Conservation (phyloP, 805 yeast genomes). For the Yarrowia sp. region DNA sequence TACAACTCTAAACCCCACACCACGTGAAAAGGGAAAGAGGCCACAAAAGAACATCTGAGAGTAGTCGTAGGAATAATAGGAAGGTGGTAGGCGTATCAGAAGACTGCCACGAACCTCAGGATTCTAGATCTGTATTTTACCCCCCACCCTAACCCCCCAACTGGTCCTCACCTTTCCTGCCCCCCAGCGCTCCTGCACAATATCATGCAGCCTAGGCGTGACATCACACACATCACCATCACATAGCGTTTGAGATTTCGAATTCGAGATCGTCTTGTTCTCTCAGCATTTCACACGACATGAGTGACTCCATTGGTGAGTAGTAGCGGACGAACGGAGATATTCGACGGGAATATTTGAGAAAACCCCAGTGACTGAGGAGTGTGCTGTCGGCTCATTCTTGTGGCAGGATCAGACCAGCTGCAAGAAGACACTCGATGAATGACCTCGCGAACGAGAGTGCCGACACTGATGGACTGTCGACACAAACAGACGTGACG, state of each 20-base stretch:
- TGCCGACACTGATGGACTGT: no score
- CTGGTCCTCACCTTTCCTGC: no score
- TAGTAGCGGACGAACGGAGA: not conserved
- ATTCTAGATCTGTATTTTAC: no score
- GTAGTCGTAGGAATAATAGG: not conserved
- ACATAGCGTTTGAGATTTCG: not conserved
- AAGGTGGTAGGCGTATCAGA: not conserved
- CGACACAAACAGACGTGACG: no score
- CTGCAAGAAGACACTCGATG: no score
- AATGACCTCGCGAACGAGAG: no score
- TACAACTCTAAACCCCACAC: conserved; percentile 17
- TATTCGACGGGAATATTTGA: no score
- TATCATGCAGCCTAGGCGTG: not conserved
- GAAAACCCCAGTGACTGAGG: no score
- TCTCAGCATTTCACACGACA: conserved; percentile 3
- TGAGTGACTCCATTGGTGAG: conserved; percentile 25
- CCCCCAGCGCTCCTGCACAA: not conserved
- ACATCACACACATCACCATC: not conserved
- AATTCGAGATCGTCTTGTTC: not conserved
- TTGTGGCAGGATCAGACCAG: no score
- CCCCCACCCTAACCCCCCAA: not conserved
- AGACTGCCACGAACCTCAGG: no score
- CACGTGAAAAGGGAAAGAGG: not conserved
- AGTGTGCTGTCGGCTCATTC: no score
- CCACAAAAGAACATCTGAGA: not conserved